Evolutionary conservation across 192 early-diverging fungal genomes (phyloP).

Genomic region (Linnemannia hyalina): DNA sequence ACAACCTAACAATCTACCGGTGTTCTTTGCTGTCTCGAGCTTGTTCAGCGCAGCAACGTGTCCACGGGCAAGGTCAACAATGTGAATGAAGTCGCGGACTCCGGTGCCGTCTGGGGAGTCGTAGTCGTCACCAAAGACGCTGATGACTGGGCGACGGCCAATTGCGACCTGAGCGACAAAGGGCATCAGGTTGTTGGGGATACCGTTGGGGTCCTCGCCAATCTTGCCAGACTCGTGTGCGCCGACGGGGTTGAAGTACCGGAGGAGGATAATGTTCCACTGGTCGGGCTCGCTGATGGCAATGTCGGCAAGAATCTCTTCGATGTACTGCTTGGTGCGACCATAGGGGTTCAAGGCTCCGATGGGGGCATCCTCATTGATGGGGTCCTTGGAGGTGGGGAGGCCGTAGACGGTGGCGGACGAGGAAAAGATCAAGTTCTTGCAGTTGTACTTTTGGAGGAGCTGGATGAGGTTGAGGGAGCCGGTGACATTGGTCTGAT

Average conservation of each 20-base stretch:
- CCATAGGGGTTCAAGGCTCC: constrained; percentile 93
- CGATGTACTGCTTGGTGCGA: constrained; percentile 91
- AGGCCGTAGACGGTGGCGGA: constrained; percentile 92
- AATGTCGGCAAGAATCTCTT: constrained; percentile 84
- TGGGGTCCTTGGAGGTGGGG: constrained; percentile 61
- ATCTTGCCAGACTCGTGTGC: constrained; percentile 90
- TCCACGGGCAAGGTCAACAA: constrained; percentile 89
- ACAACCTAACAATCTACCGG: constrained; percentile 61
- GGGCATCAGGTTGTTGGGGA: constrained; percentile 95
- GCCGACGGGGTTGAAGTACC: constrained; percentile 97
- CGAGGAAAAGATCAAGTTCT: constrained; percentile 94
- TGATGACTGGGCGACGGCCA: constrained; percentile 84
- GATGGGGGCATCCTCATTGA: constrained; percentile 73
- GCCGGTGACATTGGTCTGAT: constrained; percentile 93
- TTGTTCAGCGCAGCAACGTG: constrained; percentile 88
- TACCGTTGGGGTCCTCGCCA: constrained; percentile 89
- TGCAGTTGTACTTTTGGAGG: constrained; percentile 83
- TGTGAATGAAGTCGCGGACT: constrained; percentile 95
- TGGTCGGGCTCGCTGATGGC: constrained; percentile 63
- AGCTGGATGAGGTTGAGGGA: constrained; percentile 86
- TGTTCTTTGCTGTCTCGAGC: constrained; percentile 55
- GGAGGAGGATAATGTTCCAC: constrained; percentile 75
- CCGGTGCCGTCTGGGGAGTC: constrained; percentile 89
- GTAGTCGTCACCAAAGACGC: constrained; percentile 95
- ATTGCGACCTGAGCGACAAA: constrained; percentile 90